Percentiles rank a stretch among this genome's conserved stretches.
These are phyloP conservation scores for Thermothielavioides terrestris DNA, from an alignment of 495 filamentous ascomycete genomes.

Conservation along the genomic window DNA sequence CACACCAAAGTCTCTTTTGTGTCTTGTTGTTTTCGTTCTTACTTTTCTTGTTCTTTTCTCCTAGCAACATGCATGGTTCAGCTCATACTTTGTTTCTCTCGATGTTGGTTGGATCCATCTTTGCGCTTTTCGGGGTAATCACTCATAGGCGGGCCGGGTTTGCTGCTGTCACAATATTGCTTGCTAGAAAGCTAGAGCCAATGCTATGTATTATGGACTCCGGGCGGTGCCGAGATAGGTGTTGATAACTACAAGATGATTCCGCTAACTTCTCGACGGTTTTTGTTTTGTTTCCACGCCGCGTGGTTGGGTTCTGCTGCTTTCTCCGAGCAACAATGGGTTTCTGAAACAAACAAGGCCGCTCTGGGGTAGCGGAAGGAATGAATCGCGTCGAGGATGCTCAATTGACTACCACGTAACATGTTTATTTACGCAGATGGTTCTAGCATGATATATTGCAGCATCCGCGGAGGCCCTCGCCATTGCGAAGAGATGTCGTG, in stretches of 20 bases:
- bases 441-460: no score
- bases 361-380: no score
- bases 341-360: no score
- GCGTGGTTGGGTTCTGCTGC: no score
- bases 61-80: slow-evolving; percentile 16
- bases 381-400: no score
- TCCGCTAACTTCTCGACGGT: no score
- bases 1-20: slow-evolving; percentile 9
- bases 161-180: background rate
- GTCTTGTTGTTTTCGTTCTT: background rate
- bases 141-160: slow-evolving; percentile 9
- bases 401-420: no score
- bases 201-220: slow-evolving; percentile 10
- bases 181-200: slow-evolving; percentile 9
- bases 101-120: slow-evolving; percentile 7
- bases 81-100: slow-evolving; percentile 4
- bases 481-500: no score
- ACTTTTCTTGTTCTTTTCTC: background rate
- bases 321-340: no score
- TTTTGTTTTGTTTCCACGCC: no score
- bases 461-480: no score
- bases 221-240: background rate
- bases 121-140: slow-evolving; percentile 3
- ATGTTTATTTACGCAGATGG: no score
- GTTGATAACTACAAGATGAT: background rate